These are phyloP conservation scores for Sclerotinia borealis DNA, from an alignment of 2,329 filamentous ascomycete genomes.

Conservation along the genomic window DNA sequence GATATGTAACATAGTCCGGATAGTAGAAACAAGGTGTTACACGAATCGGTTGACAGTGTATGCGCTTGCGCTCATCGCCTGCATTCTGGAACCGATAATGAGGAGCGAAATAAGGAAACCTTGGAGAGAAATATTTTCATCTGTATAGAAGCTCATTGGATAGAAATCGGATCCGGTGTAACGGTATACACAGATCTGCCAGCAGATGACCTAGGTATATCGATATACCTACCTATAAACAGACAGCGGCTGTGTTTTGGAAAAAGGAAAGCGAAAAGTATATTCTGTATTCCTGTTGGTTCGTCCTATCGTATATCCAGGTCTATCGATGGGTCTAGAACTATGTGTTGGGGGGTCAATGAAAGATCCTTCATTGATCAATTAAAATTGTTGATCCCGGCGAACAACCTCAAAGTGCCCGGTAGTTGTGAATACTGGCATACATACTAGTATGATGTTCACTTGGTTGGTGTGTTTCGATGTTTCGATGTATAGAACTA, in stretches of 20 bases:
- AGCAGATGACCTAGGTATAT: constrained; percentile 2
- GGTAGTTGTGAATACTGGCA: too few species aligned
- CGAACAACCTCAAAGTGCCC: not conserved
- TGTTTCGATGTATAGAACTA: too few species aligned
- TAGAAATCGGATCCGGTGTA: not conserved
- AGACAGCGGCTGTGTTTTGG: not conserved
- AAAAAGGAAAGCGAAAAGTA: not conserved
- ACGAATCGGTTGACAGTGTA: not conserved
- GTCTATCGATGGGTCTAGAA: not conserved
- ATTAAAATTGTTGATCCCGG: too few species aligned
- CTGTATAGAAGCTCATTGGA: not conserved
- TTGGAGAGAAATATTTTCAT: not conserved
- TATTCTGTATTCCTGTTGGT: not conserved
- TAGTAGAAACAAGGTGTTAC: not conserved
- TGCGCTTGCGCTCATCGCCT: not conserved
- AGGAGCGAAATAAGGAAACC: not conserved
- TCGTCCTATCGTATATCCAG: not conserved
- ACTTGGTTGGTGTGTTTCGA: too few species aligned
- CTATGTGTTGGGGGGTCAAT: not conserved
- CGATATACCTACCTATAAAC: not conserved
- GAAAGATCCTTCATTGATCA: not conserved
- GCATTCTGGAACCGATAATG: constrained; percentile 6
- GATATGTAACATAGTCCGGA: not conserved
- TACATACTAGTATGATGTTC: too few species aligned
- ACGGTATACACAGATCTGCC: not conserved